phyloP scores from a whole-genome alignment of 768 basidiomycete genomes.

The Thelephora ganbajun region DNA sequence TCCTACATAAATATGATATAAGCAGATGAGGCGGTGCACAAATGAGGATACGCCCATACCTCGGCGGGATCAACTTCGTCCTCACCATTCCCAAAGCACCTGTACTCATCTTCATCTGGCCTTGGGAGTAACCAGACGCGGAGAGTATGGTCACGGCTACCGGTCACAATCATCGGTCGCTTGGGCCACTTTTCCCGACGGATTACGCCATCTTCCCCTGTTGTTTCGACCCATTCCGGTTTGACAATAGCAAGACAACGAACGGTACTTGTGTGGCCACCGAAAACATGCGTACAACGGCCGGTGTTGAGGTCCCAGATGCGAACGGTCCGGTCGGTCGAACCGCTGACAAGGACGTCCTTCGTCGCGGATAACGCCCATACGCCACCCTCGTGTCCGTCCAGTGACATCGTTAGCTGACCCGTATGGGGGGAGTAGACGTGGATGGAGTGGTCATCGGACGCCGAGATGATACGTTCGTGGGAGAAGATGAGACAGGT shows the following conservation, averaged over 20 bases:
- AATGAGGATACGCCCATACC: constrained; percentile 13
- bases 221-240: constrained; percentile 73
- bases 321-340: constrained; percentile 85
- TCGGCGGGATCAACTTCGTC: constrained; percentile 44
- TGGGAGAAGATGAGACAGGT: constrained; percentile 93
- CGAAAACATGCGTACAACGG: constrained; percentile 82
- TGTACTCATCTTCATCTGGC: constrained; percentile 65
- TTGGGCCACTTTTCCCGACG: constrained; percentile 63
- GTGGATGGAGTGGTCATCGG: constrained; percentile 94
- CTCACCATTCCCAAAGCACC: constrained; percentile 48
- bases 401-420: constrained; percentile 52
- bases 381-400: constrained; percentile 91
- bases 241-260: constrained; percentile 93
- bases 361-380: constrained; percentile 92
- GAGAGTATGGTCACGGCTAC: constrained; percentile 53
- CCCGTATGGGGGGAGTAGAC: constrained; percentile 86
- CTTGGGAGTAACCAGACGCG: constrained; percentile 55
- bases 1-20: constrained; percentile 24
- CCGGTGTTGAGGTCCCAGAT: constrained; percentile 80
- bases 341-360: constrained; percentile 81
- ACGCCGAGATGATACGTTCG: constrained; percentile 91
- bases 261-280: constrained; percentile 93
- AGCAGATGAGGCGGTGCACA: neutral
- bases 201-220: constrained; percentile 47
- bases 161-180: constrained; percentile 58